Evolutionary conservation across 1,284 basidiomycete species (phyloP), one percentile per base, ranked within the genome.

Genomic region (Agaricales sp.): DNA sequence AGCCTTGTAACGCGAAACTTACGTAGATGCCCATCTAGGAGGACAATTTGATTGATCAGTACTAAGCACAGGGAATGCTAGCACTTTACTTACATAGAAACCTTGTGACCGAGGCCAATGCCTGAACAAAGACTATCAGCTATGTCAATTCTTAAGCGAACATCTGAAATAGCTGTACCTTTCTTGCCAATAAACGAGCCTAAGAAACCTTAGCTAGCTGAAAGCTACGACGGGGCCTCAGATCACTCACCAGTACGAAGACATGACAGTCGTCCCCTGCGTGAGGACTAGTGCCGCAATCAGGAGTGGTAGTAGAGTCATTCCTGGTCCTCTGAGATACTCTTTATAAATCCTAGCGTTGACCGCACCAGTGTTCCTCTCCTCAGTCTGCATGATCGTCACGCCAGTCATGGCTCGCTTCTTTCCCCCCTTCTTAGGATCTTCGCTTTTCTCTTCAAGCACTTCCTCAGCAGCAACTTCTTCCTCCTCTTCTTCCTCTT

Each of bases 111-210:
- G 67, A 20, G 65, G 58, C 71, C 74, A 84, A 60, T 79, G 70
- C 47, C 72, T 67, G 46, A 61, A 44, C 45, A 45, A 8, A 47
- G 16, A 46, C 16, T n/a, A 39, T 47, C 19, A 54, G 46, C 41
- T 23, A 37, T 38, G 18, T n/a, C n/a, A n/a, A n/a, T n/a, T n/a
- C n/a, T 25, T 8, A 14, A n/a, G 18, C 3, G 18, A 26, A 25
- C 14, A n/a, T n/a, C 41, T 24, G 3, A 55, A 61, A 22, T 11
- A 6, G 8, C 16, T 18, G 25, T 58, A 77, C 73, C 57, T 56
- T 58, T 82, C 78, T 59, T 84, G 71, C 84, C 82, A 87, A 62
- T 80, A 87, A 1, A 85, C 78, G 39, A 86, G 70, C 80, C 77
- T 80, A 35, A 21, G 24, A 35, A 45, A 18, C 49, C 3, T 47